A percentile compares a stretch with the other conserved stretches of the same genome.
Evolutionary conservation across 1,284 basidiomycete genomes (phyloP).

Genomic region (Fistulinella staudtii): DNA sequence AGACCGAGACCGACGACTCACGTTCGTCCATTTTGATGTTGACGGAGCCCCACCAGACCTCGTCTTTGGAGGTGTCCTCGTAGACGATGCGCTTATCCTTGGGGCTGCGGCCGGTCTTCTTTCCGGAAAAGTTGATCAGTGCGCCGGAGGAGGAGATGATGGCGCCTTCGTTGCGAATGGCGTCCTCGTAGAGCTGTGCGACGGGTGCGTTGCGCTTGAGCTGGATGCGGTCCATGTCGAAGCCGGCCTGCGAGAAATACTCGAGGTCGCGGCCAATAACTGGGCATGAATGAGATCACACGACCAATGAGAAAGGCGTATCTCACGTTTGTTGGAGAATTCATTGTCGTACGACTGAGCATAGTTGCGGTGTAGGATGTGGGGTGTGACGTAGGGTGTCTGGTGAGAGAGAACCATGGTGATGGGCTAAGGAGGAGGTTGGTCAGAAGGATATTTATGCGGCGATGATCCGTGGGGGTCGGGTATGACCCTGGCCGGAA

Average conservation of each 20-base stretch:
- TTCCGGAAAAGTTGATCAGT: slow-evolving; percentile 99
- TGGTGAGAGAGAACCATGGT: slow-evolving; percentile 59
- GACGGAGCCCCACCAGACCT: slow-evolving; percentile 99
- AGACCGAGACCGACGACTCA: slow-evolving; percentile 41
- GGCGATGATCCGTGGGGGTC: slow-evolving; percentile 25
- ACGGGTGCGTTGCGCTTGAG: slow-evolving; percentile 95
- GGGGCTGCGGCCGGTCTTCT: slow-evolving; percentile 97
- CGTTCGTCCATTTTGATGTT: slow-evolving; percentile 99
- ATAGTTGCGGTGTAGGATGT: slow-evolving; percentile 80
- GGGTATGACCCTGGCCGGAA: slow-evolving; percentile 17
- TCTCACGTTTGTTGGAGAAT: slow-evolving; percentile 50
- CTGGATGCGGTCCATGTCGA: slow-evolving; percentile 92
- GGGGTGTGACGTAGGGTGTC: slow-evolving; percentile 79
- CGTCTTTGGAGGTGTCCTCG: slow-evolving; percentile 95
- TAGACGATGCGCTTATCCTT: slow-evolving; percentile 99
- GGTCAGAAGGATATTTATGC: slow-evolving; percentile 16
- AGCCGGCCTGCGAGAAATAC: slow-evolving; percentile 98
- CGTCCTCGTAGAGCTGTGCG: slow-evolving; percentile 96
- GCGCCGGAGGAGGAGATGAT: slow-evolving; percentile 96
- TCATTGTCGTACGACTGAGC: slow-evolving; percentile 69
- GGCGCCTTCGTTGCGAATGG: slow-evolving; percentile 96
- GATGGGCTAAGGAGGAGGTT: slow-evolving; percentile 1
- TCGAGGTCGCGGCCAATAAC: slow-evolving; percentile 91
- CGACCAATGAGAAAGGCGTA: neutral
- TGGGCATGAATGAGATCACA: slow-evolving; percentile 28